Conservation (phyloP, 1,284 basidiomycete genomes). For the Agroathelia rolfsii region DNA sequence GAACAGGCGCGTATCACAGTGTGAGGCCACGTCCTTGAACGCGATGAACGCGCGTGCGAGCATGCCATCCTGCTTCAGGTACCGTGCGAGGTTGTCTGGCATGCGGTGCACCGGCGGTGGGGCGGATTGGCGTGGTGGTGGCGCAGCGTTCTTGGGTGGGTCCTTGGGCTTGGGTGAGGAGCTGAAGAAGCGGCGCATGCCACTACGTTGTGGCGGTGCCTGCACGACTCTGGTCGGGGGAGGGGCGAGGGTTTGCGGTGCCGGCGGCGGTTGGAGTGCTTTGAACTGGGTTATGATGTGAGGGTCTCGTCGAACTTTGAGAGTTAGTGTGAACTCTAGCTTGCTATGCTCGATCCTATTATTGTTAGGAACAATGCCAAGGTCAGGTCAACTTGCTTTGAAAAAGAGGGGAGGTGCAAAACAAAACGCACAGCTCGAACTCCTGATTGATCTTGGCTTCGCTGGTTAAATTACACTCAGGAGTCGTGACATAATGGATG, state of each 20-base stretch:
- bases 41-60: slow-evolving; percentile 76
- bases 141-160: slow-evolving; percentile 34
- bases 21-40: slow-evolving; percentile 75
- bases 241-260: slow-evolving; percentile 34
- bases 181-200: slow-evolving; percentile 68
- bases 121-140: slow-evolving; percentile 24
- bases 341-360: slow-evolving; percentile 79
- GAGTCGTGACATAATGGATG: slow-evolving; percentile 92
- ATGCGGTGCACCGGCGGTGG: slow-evolving; percentile 31
- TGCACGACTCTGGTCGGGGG: slow-evolving; percentile 28
- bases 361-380: slow-evolving; percentile 5
- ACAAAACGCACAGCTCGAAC: slow-evolving; percentile 74
- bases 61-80: slow-evolving; percentile 72
- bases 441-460: slow-evolving; percentile 80
- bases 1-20: slow-evolving; percentile 75
- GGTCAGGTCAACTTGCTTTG: not conserved
- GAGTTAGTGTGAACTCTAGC: slow-evolving; percentile 80
- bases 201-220: slow-evolving; percentile 40
- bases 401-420: no score
- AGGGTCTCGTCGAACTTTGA: slow-evolving; percentile 76
- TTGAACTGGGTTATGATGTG: slow-evolving; percentile 73
- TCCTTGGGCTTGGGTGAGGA: slow-evolving; percentile 71
- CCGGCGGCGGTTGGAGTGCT: slow-evolving; percentile 37
- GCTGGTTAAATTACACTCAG: slow-evolving; percentile 55
- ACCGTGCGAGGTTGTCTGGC: slow-evolving; percentile 69